Evolutionary conservation across 371 early-diverging fungal genomes (phyloP), one percentile per base, ranked within the genome.

Genomic region (Apophysomyces elegans): DNA sequence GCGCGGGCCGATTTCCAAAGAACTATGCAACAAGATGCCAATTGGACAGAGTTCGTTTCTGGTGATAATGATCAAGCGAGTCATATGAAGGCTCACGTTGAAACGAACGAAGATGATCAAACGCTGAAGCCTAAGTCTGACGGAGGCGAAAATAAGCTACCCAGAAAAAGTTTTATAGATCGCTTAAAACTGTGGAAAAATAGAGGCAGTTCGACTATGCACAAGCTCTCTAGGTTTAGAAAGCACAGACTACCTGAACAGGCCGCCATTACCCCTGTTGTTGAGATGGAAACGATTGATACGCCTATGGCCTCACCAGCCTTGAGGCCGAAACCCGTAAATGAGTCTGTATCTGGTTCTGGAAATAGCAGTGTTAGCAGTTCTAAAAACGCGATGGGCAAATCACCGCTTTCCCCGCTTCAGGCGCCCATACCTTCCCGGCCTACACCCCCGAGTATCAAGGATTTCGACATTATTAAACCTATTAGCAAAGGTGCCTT

Each of bases 401-500:
- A 75, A 58, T 76, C 78, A 0, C 75, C 86, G 13, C 75, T 75
- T 1, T 84, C 83, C 6, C 86, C 84, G 41, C 77, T 81, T 13
- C 84, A 78, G 1, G 78, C 84, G 1, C 69, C 81, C 12, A 57
- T 71, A 7, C 37, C 68, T 0, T 64, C 77, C 5, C 76, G 86
- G 13, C 86, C 86, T 5, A 74, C 78, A 0, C 78, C 84, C 12
- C 93, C 94, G 0, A 88, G 89, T 43, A 94, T 95, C 75, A 93
- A 93, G 72, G 95, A 96, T 70, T 96, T 90, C 75, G 94, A 94
- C 59, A 91, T 96, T 58, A 90, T 96, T 72, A 96, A 96, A 68
- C 94, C 96, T 0, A 96, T 96, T 50, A 91, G 91, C 61, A 93
- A 93, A 72, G 96, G 96, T 5, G 96, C 96, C 0, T 96, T 93